These are phyloP conservation scores for Picochlorum sp. DNA, from an alignment of 139 green algal species.

Conservation along the genomic window DNA sequence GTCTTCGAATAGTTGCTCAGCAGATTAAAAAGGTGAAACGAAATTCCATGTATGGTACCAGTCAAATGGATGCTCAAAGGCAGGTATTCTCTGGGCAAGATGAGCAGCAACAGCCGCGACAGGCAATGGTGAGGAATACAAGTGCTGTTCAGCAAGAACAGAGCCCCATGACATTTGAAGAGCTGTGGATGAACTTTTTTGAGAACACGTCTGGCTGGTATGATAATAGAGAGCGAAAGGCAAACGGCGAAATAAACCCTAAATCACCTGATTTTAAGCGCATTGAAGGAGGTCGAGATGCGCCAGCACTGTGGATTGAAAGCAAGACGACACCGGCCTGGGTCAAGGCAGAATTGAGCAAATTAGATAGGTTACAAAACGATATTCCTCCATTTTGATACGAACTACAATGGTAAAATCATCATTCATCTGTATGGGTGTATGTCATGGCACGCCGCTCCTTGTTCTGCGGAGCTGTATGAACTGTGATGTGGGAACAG, in stretches of 20 bases:
- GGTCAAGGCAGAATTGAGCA: conserved; percentile 19
- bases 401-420: not conserved
- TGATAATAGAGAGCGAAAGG: conserved; percentile 13
- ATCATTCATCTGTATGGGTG: not conserved
- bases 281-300: conserved; percentile 12
- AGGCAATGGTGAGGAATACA: not conserved
- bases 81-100: not conserved
- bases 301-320: conserved; percentile 24
- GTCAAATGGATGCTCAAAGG: not conserved
- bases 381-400: conserved; percentile 12
- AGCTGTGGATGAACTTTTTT: conserved; percentile 22
- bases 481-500: no score
- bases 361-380: conserved; percentile 3
- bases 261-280: conserved; percentile 24
- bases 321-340: conserved; percentile 14
- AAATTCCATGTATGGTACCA: not conserved
- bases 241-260: conserved; percentile 4
- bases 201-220: conserved; percentile 8
- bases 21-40: conserved; percentile 43
- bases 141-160: conserved; percentile 9
- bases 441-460: no score
- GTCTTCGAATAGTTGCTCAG: conserved; percentile 42
- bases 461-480: no score
- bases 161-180: conserved; percentile 6
- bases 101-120: not conserved